Evolutionary conservation across 176 grass and related monocot genomes (phyloP).

Genomic region (Bromus sterilis): DNA sequence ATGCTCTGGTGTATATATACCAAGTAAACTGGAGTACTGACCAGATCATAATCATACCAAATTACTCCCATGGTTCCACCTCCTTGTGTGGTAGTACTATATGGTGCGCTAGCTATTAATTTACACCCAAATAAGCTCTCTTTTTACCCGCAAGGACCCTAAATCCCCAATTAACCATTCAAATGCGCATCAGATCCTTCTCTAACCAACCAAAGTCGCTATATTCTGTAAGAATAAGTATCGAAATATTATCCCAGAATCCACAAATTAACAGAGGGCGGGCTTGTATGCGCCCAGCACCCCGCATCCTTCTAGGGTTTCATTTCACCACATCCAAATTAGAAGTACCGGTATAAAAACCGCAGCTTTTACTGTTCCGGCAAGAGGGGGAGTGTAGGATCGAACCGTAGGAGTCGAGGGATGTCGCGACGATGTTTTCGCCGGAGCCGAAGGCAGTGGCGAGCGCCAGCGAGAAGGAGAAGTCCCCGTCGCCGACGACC

Average conservation of each 20-base stretch:
- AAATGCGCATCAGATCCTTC: background rate
- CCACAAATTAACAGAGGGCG: background rate
- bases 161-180: too few relatives aligned
- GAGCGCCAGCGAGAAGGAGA: slow-evolving; percentile 58
- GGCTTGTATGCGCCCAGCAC: background rate
- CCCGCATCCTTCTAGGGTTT: too few relatives aligned
- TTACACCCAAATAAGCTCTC: too few relatives aligned
- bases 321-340: too few relatives aligned
- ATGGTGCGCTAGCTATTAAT: too few relatives aligned
- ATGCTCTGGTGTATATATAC: background rate
- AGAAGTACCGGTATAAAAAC: background rate
- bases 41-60: background rate
- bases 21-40: background rate
- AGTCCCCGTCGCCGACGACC: slow-evolving; percentile 49
- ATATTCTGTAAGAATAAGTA: background rate
- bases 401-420: slow-evolving; percentile 11
- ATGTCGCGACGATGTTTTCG: slow-evolving; percentile 48
- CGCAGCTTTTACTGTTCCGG: background rate
- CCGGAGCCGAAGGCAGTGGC: slow-evolving; percentile 49
- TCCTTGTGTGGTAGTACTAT: background rate
- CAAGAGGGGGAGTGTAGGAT: background rate
- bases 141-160: too few relatives aligned
- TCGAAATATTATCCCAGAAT: background rate
- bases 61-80: background rate
- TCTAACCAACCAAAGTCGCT: background rate